Conservation (phyloP, 768 basidiomycete species). For the Amanita pallidorosea region DNA sequence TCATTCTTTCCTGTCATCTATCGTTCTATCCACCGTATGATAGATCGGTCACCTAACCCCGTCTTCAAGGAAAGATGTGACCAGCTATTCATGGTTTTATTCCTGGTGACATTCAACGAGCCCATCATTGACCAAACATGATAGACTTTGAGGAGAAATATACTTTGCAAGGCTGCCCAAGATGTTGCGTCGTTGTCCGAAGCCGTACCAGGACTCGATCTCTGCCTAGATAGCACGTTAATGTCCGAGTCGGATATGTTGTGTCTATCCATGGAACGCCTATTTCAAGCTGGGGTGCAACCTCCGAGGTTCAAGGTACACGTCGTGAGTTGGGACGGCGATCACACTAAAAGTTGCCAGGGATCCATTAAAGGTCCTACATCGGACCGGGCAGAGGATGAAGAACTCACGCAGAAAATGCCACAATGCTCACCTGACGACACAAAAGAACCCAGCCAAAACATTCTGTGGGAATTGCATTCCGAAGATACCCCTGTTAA, state of each 20-base stretch:
- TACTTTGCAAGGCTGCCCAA: constrained; percentile 14
- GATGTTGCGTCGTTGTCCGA: constrained; percentile 18
- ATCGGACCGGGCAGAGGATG: constrained; percentile 5
- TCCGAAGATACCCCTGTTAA: neutral
- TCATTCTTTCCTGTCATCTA: constrained; percentile 37
- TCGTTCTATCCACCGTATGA: constrained; percentile 38
- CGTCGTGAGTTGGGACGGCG: neutral
- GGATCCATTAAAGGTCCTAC: neutral
- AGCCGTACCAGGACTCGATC: constrained; percentile 13
- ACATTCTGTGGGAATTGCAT: neutral
- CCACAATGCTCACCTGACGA: constrained; percentile 4
- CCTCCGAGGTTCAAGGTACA: constrained; percentile 38
- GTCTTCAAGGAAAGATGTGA: constrained; percentile 34
- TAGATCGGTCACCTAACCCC: constrained; percentile 37
- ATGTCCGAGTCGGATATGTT: constrained; percentile 23
- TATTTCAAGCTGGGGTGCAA: constrained; percentile 31
- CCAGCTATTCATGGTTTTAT: constrained; percentile 36
- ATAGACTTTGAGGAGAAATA: constrained; percentile 19
- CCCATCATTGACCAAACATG: neutral
- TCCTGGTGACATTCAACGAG: neutral
- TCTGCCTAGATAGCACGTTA: constrained; percentile 11
- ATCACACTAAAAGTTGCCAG: neutral
- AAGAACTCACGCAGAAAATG: constrained; percentile 7
- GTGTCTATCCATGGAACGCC: constrained; percentile 28
- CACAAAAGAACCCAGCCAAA: neutral